Evolutionary conservation across 2,329 filamentous ascomycete species (phyloP).

Genomic region (Botrytis sinoallii): DNA sequence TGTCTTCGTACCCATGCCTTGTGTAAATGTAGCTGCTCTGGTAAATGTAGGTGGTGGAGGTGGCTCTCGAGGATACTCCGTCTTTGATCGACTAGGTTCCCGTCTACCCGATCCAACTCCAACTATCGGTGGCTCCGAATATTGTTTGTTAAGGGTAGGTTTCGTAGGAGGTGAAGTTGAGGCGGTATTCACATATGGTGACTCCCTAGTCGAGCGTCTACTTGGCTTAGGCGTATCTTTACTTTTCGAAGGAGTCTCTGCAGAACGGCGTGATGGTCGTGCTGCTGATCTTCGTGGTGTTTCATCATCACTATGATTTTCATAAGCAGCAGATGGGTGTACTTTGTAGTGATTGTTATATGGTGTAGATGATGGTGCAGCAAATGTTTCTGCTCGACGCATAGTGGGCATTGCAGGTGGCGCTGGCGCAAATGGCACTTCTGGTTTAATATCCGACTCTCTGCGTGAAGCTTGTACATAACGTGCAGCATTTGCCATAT

Average conservation of each 20-base stretch:
- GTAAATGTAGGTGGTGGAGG: conserved; percentile 28
- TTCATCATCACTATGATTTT: conserved; percentile 33
- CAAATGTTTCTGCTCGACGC: conserved; percentile 36
- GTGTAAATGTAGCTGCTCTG: conserved; percentile 33
- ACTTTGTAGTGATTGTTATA: conserved; percentile 32
- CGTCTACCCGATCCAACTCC: conserved; percentile 24
- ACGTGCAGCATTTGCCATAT: conserved; percentile 31
- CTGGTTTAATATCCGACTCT: conserved; percentile 21
- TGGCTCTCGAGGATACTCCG: conserved; percentile 32
- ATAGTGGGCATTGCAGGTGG: conserved; percentile 25
- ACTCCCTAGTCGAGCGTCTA: conserved; percentile 12
- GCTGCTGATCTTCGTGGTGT: conserved; percentile 33
- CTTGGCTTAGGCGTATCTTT: conserved; percentile 24
- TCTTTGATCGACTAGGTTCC: conserved; percentile 35
- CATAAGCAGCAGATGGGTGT: conserved; percentile 20
- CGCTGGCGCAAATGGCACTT: conserved; percentile 12
- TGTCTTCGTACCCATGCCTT: conserved; percentile 6
- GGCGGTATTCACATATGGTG: conserved; percentile 32
- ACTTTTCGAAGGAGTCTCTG: conserved; percentile 27
- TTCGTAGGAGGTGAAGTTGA: conserved; percentile 25
- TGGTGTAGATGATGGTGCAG: conserved; percentile 23
- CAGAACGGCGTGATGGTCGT: conserved; percentile 30
- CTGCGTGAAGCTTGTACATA: conserved; percentile 36
- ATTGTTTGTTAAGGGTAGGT: conserved; percentile 33
- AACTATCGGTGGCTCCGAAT: conserved; percentile 33